Percentiles rank a stretch among this genome's conserved stretches.
These are phyloP conservation scores for Cenchrus americanus DNA, from an alignment of 176 grass and related monocot species.

Conservation along the genomic window DNA sequence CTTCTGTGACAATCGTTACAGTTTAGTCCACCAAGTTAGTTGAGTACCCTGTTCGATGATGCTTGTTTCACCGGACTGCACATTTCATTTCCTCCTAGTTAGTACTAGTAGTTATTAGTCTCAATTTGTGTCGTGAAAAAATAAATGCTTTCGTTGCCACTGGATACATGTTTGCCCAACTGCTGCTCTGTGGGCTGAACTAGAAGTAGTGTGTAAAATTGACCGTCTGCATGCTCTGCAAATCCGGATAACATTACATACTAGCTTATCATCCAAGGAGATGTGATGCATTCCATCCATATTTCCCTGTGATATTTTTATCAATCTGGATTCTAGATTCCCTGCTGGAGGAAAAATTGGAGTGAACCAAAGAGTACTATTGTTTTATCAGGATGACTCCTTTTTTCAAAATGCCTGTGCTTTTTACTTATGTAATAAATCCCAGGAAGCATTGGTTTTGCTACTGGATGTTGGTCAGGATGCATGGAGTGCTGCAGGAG, in stretches of 20 bases:
- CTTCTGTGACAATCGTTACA: not conserved
- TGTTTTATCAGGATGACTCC: not conserved
- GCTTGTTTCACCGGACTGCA: not conserved
- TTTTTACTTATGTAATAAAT: not conserved
- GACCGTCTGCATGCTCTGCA: not conserved
- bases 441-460: slow-evolving; percentile 77
- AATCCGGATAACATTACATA: not conserved
- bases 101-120: not conserved
- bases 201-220: not conserved
- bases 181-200: not conserved
- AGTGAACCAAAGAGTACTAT: not conserved
- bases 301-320: not conserved
- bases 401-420: not conserved
- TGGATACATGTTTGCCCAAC: not conserved
- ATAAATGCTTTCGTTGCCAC: not conserved
- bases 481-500: slow-evolving; percentile 77
- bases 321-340: not conserved
- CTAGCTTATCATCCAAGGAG: not conserved
- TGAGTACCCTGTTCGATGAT: not conserved
- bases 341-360: not conserved
- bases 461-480: slow-evolving; percentile 89
- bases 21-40: not conserved
- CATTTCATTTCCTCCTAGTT: not conserved
- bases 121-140: not conserved
- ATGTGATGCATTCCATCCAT: not conserved